Evolutionary conservation across 1,139 yeast species (phyloP).

Genomic region (Yamadazyma triangularis): DNA sequence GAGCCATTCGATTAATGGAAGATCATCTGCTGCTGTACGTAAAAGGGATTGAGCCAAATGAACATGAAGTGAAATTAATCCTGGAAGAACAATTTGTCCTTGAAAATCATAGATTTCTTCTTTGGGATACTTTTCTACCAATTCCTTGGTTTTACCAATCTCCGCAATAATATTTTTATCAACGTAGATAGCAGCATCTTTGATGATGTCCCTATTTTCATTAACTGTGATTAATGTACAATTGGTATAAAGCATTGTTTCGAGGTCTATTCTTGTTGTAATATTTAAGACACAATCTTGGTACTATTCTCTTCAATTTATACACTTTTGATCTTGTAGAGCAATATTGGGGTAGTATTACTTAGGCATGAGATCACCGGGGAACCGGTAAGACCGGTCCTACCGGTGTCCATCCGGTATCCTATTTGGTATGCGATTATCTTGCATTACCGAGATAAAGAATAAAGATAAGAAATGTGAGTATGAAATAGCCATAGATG

Average conservation of each 20-base stretch:
- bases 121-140: slow-evolving; percentile 3
- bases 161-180: slow-evolving; percentile 4
- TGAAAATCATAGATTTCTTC: slow-evolving; percentile 6
- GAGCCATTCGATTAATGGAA: slow-evolving; percentile 17
- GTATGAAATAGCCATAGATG: too few species aligned
- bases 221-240: slow-evolving; percentile 9
- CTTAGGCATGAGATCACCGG: too few species aligned
- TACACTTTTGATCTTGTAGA: too few species aligned
- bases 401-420: too few species aligned
- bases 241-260: slow-evolving; percentile 7
- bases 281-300: too few species aligned
- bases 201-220: slow-evolving; percentile 5
- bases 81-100: slow-evolving; percentile 9
- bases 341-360: too few species aligned
- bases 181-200: slow-evolving; percentile 8
- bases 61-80: slow-evolving; percentile 9
- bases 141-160: slow-evolving; percentile 6
- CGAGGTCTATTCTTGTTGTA: too few species aligned
- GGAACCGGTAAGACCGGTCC: too few species aligned
- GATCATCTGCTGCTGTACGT: slow-evolving; percentile 17
- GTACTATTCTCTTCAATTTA: too few species aligned
- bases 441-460: too few species aligned
- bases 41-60: slow-evolving; percentile 14
- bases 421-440: too few species aligned
- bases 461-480: too few species aligned